Conservation (phyloP, 352 stramenopile genomes). For the Globisporangium solare region DNA sequence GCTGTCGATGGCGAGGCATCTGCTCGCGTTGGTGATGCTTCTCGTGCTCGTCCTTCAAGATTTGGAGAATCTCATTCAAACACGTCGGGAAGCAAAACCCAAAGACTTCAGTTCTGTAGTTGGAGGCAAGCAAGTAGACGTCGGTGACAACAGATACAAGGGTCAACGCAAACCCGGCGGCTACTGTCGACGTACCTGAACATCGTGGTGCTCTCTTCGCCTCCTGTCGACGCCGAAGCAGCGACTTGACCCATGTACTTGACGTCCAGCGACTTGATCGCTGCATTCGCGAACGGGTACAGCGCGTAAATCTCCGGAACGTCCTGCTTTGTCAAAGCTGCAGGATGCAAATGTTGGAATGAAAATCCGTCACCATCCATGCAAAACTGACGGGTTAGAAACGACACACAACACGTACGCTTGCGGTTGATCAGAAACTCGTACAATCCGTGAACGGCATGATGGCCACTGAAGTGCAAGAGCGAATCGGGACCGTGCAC, state of each 20-base stretch:
- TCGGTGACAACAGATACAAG: no score
- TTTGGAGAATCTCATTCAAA: conserved; percentile 27
- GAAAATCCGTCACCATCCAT: neutral
- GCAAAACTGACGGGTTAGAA: neutral
- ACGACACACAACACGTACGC: conserved; percentile 33
- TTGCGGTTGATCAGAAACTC: conserved; percentile 77
- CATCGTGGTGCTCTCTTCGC: conserved; percentile 9
- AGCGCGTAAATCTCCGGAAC: conserved; percentile 53
- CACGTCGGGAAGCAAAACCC: conserved; percentile 54
- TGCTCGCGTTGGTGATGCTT: neutral
- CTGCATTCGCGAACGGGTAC: conserved; percentile 54
- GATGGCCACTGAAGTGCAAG: conserved; percentile 55
- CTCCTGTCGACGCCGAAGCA: conserved; percentile 6
- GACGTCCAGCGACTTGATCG: conserved; percentile 50
- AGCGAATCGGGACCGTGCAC: conserved; percentile 64
- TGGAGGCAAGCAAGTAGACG: neutral
- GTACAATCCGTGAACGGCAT: conserved; percentile 63
- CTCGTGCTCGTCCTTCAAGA: conserved; percentile 33
- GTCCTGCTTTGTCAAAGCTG: conserved; percentile 75
- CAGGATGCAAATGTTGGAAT: conserved; percentile 1
- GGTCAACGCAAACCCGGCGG: no score
- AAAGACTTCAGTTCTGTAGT: conserved; percentile 35
- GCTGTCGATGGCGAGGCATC: neutral
- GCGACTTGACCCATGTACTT: conserved; percentile 34
- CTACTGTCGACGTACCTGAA: conserved; percentile 10